Conservation (phyloP, 129 eudicot genomes). For the Dittrichia graveolens region DNA sequence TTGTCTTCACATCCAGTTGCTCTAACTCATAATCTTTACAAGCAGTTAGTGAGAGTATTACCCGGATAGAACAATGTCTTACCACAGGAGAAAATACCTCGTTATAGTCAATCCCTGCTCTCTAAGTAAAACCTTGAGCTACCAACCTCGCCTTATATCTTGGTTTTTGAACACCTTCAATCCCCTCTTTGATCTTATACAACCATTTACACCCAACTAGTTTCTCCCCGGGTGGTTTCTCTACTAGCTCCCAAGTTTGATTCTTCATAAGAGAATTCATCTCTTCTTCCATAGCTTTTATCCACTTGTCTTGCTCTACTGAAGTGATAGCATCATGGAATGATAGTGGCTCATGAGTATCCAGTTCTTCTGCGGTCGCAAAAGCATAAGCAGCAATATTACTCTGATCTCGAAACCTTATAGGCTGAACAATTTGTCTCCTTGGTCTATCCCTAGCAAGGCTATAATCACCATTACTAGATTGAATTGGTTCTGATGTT, state of each 20-base stretch:
- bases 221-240: not conserved
- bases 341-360: not conserved
- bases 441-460: no score
- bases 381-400: not conserved
- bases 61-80: not conserved
- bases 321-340: not conserved
- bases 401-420: no score
- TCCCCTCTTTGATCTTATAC: not conserved
- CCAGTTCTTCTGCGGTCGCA: not conserved
- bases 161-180: not conserved
- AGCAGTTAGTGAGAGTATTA: not conserved
- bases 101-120: not conserved
- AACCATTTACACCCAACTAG: not conserved
- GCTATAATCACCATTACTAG: no score
- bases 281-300: not conserved
- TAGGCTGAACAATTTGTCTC: no score
- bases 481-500: no score
- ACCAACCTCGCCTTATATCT: not conserved
- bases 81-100: not conserved
- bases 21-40: constrained; percentile 1
- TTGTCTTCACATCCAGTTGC: not conserved
- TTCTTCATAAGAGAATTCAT: not conserved
- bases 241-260: not conserved
- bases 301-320: not conserved
- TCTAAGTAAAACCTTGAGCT: not conserved